phyloP scores from a whole-genome alignment of 2,329 filamentous ascomycete species.

The Scedosporium apiospermum region DNA sequence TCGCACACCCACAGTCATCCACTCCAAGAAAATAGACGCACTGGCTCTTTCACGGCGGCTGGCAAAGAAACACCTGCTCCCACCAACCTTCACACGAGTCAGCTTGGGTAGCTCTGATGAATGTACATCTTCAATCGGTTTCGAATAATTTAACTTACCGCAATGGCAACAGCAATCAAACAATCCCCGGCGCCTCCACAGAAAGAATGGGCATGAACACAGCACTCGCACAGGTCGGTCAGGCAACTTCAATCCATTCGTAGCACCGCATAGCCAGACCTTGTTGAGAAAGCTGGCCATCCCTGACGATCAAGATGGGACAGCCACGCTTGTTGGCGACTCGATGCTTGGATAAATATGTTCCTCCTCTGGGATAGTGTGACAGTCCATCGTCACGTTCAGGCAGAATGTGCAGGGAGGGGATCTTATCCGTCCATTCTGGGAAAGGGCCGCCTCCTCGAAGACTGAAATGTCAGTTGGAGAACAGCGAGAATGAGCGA shows the following conservation, averaged over 20 bases:
- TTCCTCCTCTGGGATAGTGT: neutral
- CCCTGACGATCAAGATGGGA: neutral
- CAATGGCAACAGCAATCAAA: neutral
- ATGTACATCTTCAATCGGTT: too few relatives aligned
- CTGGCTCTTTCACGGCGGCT: too few relatives aligned
- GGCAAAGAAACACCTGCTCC: too few relatives aligned
- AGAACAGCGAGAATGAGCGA: neutral
- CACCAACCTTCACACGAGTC: too few relatives aligned
- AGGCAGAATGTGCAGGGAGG: neutral
- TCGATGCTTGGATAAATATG: neutral
- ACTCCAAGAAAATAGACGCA: too few relatives aligned
- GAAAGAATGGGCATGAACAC: neutral
- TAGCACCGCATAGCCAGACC: too few relatives aligned
- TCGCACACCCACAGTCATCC: too few relatives aligned
- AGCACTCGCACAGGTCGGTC: neutral
- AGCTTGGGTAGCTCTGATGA: too few relatives aligned
- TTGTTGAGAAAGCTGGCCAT: neutral
- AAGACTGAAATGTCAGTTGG: neutral
- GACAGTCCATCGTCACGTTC: neutral
- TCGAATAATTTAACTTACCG: too few relatives aligned
- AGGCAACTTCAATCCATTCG: too few relatives aligned
- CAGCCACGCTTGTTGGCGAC: neutral
- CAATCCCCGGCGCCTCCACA: neutral
- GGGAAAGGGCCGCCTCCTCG: neutral
- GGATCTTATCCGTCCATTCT: neutral